Evolutionary conservation across 2,329 filamentous ascomycete species (phyloP).

Genomic region (Pestalotiopsis sp.): DNA sequence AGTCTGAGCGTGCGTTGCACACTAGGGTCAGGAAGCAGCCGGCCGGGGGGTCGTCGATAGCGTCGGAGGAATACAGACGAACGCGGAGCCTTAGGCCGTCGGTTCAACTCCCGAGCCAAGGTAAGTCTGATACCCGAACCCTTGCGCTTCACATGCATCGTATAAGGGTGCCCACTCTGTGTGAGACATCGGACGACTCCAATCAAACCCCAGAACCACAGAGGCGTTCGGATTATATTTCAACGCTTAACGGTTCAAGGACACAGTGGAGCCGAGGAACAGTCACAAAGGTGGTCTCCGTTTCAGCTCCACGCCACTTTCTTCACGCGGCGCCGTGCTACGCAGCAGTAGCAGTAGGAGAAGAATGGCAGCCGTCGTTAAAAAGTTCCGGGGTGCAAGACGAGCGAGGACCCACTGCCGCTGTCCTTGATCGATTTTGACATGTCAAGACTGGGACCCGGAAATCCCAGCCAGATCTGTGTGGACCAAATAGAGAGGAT

Average conservation of each 20-base stretch:
- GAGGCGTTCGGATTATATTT: background rate
- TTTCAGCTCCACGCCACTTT: background rate
- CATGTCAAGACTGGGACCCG: slow-evolving; percentile 1
- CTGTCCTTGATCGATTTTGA: background rate
- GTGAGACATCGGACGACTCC: slow-evolving; percentile 1
- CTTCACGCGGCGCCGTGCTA: background rate
- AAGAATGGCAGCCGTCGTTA: background rate
- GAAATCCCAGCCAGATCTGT: slow-evolving; percentile 4
- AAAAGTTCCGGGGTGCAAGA: background rate
- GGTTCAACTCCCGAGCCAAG: background rate
- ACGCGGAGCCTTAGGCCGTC: background rate
- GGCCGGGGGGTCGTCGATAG: background rate
- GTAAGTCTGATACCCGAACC: background rate
- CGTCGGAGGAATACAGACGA: background rate
- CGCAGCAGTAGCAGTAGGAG: background rate
- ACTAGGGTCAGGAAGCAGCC: background rate
- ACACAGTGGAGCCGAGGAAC: background rate
- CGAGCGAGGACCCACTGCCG: background rate
- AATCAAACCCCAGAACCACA: slow-evolving; percentile 2
- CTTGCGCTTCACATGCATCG: background rate
- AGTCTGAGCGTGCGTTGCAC: slow-evolving; percentile 1
- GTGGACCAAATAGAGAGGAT: slow-evolving; percentile 8
- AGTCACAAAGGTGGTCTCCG: background rate
- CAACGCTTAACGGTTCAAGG: background rate
- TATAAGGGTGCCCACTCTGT: slow-evolving; percentile 4